Evolutionary conservation across 179 eudicot species (phyloP).

Genomic region (Heliamphora pulchella): DNA sequence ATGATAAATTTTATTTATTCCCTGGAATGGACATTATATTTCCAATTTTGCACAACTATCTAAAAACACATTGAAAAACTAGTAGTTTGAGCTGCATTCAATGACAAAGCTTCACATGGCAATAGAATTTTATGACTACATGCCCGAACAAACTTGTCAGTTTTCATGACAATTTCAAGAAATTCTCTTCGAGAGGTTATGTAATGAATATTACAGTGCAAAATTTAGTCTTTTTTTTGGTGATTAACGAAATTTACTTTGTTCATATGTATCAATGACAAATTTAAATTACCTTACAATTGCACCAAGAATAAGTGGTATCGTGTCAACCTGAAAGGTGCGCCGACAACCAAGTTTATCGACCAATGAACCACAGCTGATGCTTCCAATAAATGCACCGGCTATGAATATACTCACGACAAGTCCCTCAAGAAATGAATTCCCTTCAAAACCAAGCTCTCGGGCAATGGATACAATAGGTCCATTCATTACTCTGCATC

Average conservation of each 20-base stretch:
- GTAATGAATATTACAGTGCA: not conserved
- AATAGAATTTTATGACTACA: not conserved
- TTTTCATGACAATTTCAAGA: not conserved
- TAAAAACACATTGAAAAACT: not conserved
- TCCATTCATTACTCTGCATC: constrained; percentile 69
- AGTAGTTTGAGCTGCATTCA: not conserved
- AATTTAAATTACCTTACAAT: constrained; percentile 46
- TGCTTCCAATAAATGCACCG: constrained; percentile 74
- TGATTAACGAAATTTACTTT: not conserved
- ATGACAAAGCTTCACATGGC: not conserved
- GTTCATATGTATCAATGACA: not conserved
- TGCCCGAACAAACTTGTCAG: not conserved
- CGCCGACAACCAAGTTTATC: constrained; percentile 73
- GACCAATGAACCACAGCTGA: constrained; percentile 45
- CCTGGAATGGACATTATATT: not conserved
- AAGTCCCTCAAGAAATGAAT: constrained; percentile 68
- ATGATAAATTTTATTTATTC: not conserved
- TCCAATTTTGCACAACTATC: not conserved
- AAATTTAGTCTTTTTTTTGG: not conserved
- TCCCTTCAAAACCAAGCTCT: constrained; percentile 83
- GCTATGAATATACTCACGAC: constrained; percentile 86
- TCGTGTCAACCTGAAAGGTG: constrained; percentile 60
- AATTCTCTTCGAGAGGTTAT: not conserved
- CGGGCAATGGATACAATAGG: constrained; percentile 63
- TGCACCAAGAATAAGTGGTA: constrained; percentile 72